Percentiles rank a stretch among this genome's conserved stretches.
phyloP scores from a whole-genome alignment of 2,329 filamentous ascomycete genomes.

The Fusarium stilboides region DNA sequence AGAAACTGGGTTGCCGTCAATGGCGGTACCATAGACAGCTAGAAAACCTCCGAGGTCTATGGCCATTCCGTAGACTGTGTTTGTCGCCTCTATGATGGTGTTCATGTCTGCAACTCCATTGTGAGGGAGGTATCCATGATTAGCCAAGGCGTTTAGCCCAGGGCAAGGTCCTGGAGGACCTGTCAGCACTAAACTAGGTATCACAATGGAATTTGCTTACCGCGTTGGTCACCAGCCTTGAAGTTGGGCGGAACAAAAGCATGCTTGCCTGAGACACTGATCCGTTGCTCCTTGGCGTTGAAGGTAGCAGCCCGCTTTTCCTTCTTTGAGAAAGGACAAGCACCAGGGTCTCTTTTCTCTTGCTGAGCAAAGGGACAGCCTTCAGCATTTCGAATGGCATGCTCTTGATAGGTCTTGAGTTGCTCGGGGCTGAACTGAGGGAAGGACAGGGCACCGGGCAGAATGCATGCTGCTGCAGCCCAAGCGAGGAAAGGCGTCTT shows the following conservation, averaged over 20 bases:
- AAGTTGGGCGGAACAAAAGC: conserved; percentile 7
- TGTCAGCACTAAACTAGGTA: background rate
- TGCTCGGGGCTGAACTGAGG: conserved; percentile 8
- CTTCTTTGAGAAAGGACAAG: conserved; percentile 5
- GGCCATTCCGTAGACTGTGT: conserved; percentile 62
- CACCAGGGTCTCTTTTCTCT: background rate
- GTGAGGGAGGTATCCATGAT: conserved; percentile 11
- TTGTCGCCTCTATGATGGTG: conserved; percentile 16
- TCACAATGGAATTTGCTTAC: background rate
- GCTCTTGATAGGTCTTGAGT: conserved; percentile 3
- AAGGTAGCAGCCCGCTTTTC: conserved; percentile 9
- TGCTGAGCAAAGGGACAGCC: conserved; percentile 5
- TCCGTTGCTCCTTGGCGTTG: conserved; percentile 11
- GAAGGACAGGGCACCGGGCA: background rate
- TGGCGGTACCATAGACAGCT: conserved; percentile 63
- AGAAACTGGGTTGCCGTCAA: conserved; percentile 66
- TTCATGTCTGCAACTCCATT: conserved; percentile 16
- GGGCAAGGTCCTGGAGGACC: background rate
- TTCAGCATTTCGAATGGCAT: background rate
- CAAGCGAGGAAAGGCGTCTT: background rate
- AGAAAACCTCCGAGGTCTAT: conserved; percentile 60
- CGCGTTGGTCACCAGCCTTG: conserved; percentile 12
- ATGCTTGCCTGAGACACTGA: conserved; percentile 7
- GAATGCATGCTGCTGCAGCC: background rate
- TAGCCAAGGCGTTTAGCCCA: conserved; percentile 16